Conservation (phyloP, 768 basidiomycete species). For the Cystobasidium tubakii region DNA sequence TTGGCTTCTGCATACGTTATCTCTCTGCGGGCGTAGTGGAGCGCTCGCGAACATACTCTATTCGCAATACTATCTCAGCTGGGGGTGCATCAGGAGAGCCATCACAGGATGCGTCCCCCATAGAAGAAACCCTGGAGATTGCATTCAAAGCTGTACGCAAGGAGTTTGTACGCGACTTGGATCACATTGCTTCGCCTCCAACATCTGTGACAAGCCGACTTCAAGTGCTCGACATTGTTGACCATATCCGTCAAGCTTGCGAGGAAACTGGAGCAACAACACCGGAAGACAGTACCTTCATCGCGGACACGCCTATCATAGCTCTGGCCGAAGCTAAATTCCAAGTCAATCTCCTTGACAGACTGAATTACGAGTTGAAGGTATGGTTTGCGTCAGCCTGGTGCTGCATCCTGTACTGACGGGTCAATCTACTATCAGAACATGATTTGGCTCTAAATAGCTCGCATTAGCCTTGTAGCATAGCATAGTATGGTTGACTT, state of each 20-base stretch:
- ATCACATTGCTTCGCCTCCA: neutral
- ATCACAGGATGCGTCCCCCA: neutral
- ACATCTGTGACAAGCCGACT: constrained; percentile 1
- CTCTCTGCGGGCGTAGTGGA: constrained; percentile 65
- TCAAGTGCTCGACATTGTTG: constrained; percentile 19
- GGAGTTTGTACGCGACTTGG: constrained; percentile 35
- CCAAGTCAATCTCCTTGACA: constrained; percentile 13
- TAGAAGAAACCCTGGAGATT: neutral
- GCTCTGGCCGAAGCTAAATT: constrained; percentile 20
- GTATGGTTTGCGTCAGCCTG: neutral
- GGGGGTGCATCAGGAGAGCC: neutral
- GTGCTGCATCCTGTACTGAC: neutral
- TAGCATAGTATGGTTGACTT: neutral
- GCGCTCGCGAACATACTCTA: constrained; percentile 74
- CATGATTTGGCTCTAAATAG: constrained; percentile 21
- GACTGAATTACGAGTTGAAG: constrained; percentile 32
- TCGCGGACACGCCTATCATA: constrained; percentile 11
- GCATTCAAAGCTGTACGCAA: constrained; percentile 40
- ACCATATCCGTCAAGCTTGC: constrained; percentile 25
- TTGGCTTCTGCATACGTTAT: constrained; percentile 81
- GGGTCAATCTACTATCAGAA: neutral
- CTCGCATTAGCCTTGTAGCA: too few relatives aligned
- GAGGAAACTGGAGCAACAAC: constrained; percentile 27
- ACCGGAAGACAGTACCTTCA: neutral
- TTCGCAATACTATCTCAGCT: constrained; percentile 58